A percentile compares a stretch with the other conserved stretches of the same genome.
Conservation (phyloP, 768 basidiomycete species). For the Pholiota microspora region DNA sequence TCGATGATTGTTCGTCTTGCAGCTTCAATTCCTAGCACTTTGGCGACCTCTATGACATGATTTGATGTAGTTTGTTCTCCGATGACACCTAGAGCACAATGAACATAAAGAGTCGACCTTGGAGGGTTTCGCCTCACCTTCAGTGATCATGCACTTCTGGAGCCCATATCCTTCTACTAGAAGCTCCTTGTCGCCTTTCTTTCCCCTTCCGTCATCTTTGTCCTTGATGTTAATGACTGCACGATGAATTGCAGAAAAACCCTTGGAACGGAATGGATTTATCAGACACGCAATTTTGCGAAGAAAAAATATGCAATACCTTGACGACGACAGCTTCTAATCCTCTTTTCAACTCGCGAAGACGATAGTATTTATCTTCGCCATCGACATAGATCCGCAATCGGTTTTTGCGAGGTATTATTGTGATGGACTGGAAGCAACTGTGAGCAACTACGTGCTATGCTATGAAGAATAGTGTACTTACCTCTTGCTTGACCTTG, state of each 20-base stretch:
- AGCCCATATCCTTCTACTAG: conserved; percentile 97
- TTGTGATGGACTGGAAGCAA: conserved; percentile 60
- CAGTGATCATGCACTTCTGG: conserved; percentile 95
- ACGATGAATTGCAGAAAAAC: conserved; percentile 82
- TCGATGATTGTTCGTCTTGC: conserved; percentile 92
- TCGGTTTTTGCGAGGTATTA: conserved; percentile 71
- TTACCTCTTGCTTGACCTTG: conserved; percentile 86
- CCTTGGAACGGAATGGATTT: conserved; percentile 39
- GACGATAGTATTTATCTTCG: conserved; percentile 74
- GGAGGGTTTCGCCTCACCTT: conserved; percentile 53
- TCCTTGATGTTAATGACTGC: conserved; percentile 97
- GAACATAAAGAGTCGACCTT: background rate
- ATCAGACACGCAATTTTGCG: background rate
- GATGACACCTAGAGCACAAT: conserved; percentile 67
- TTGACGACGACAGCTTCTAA: conserved; percentile 90
- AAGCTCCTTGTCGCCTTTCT: conserved; percentile 87
- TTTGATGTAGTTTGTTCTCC: conserved; percentile 93
- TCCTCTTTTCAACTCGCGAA: conserved; percentile 84
- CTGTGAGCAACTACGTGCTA: background rate
- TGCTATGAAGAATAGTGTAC: background rate
- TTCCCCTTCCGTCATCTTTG: conserved; percentile 72
- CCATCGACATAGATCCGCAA: conserved; percentile 80
- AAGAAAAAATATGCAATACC: conserved; percentile 36
- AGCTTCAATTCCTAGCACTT: conserved; percentile 98
- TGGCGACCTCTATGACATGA: conserved; percentile 93